Percentiles rank a stretch among this genome's conserved stretches.
Evolutionary conservation across 768 basidiomycete species (phyloP).

Genomic region (Tephrocybe sp.): DNA sequence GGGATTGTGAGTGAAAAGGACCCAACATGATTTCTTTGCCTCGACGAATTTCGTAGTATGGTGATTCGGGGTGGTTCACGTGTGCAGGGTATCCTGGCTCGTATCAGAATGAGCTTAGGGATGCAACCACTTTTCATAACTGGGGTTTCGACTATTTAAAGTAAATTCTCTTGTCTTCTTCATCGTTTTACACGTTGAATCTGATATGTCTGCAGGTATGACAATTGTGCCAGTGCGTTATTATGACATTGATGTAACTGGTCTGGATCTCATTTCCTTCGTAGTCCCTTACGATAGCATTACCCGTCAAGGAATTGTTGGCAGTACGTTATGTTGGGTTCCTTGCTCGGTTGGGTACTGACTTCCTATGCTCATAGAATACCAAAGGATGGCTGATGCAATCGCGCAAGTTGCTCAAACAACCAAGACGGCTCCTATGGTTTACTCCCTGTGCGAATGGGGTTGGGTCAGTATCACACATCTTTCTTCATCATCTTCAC

Average conservation of each 20-base stretch:
- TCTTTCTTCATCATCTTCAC: neutral
- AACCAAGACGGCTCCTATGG: constrained; percentile 46
- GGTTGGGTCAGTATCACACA: constrained; percentile 50
- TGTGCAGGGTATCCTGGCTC: constrained; percentile 67
- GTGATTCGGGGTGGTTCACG: constrained; percentile 67
- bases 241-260: too few relatives aligned
- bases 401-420: constrained; percentile 44
- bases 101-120: constrained; percentile 56
- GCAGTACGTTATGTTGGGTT: constrained; percentile 36
- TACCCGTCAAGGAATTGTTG: constrained; percentile 54
- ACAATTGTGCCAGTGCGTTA: constrained; percentile 54
- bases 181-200: neutral
- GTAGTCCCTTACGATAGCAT: constrained; percentile 58
- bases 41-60: constrained; percentile 38
- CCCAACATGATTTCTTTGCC: neutral
- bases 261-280: too few relatives aligned
- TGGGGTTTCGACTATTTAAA: constrained; percentile 73
- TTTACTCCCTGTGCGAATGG: constrained; percentile 68
- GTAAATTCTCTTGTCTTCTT: constrained; percentile 30
- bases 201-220: constrained; percentile 33
- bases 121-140: constrained; percentile 53
- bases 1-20: constrained; percentile 35
- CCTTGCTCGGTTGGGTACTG: neutral
- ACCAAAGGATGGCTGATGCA: constrained; percentile 63
- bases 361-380: constrained; percentile 22